phyloP scores from a whole-genome alignment of 2,329 filamentous ascomycete species.

The Chaetomium sp. region DNA sequence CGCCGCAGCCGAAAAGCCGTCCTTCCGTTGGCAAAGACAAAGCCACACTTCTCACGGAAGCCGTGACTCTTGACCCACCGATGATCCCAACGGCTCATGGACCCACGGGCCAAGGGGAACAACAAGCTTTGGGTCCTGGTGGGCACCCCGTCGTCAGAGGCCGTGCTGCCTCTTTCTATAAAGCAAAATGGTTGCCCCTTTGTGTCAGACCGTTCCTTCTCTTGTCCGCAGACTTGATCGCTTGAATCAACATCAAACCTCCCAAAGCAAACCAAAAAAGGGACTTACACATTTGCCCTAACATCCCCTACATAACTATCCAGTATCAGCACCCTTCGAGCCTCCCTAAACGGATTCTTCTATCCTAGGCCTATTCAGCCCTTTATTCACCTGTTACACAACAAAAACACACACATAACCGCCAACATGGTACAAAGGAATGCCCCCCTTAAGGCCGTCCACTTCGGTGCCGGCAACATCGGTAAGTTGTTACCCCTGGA shows the following conservation, averaged over 20 bases:
- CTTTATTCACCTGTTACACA: too few relatives aligned
- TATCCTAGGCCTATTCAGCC: not conserved
- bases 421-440: constrained; percentile 16
- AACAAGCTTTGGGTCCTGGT: not conserved
- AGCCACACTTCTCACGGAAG: not conserved
- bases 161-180: constrained; percentile 4
- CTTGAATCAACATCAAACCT: not conserved
- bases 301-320: too few relatives aligned
- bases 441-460: constrained; percentile 60
- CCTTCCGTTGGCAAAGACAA: not conserved
- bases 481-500: constrained; percentile 37
- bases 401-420: not conserved
- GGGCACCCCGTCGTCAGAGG: constrained; percentile 1
- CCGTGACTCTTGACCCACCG: constrained; percentile 6
- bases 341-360: not conserved
- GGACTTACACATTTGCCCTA: too few relatives aligned
- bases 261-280: not conserved
- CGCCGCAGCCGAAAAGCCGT: constrained; percentile 4
- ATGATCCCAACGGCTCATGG: constrained; percentile 1
- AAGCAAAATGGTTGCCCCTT: constrained; percentile 9
- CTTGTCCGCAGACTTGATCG: not conserved
- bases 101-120: not conserved
- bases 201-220: constrained; percentile 3
- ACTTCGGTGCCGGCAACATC: constrained; percentile 84
- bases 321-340: not conserved